Percentiles rank a stretch among this genome's conserved stretches.
phyloP scores from a whole-genome alignment of 108 stramenopile species.

The Discostella stelligeroides region DNA sequence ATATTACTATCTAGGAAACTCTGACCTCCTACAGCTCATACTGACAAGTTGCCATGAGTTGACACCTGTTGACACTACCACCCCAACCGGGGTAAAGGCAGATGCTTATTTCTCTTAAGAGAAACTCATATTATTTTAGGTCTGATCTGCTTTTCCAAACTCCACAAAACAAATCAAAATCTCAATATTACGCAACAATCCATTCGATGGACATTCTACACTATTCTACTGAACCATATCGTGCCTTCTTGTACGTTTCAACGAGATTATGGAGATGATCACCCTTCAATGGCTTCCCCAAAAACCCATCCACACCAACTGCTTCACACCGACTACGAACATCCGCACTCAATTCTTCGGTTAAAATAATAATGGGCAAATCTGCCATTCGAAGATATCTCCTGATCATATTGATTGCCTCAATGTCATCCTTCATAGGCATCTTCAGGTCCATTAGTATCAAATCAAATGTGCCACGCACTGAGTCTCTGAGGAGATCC shows the following conservation, averaged over 20 bases:
- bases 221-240: too few relatives aligned
- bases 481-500: slow-evolving; percentile 34
- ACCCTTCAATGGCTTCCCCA: slow-evolving; percentile 22
- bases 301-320: slow-evolving; percentile 33
- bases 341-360: slow-evolving; percentile 31
- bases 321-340: slow-evolving; percentile 23
- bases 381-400: slow-evolving; percentile 22
- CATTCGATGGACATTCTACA: too few relatives aligned
- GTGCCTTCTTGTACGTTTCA: neutral
- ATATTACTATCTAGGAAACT: too few relatives aligned
- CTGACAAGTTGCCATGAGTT: too few relatives aligned
- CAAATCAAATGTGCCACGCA: slow-evolving; percentile 41
- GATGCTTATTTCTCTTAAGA: too few relatives aligned
- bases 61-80: too few relatives aligned
- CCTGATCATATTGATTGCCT: slow-evolving; percentile 50
- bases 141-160: too few relatives aligned
- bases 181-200: too few relatives aligned
- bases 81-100: too few relatives aligned
- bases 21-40: too few relatives aligned
- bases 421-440: slow-evolving; percentile 63
- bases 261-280: neutral
- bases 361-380: slow-evolving; percentile 33
- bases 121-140: too few relatives aligned
- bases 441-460: slow-evolving; percentile 62
- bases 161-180: too few relatives aligned